phyloP scores from a whole-genome alignment of 176 grass and related monocot species.

The Avena eriantha region DNA sequence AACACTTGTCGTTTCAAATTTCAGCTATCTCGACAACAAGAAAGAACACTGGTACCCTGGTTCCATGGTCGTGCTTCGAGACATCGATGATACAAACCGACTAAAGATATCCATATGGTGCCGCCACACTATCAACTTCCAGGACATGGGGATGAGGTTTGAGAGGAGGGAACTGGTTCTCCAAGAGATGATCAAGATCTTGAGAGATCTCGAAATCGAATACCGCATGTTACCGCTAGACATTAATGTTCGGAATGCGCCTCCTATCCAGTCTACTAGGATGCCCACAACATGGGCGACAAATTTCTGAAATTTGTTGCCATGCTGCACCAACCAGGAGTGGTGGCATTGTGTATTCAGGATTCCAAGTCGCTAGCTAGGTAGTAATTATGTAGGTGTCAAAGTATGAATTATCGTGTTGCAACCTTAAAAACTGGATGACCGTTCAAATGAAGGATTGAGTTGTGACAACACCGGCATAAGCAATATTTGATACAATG shows the following conservation, averaged over 20 bases:
- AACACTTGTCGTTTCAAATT: not conserved
- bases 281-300: slow-evolving; percentile 74
- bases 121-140: slow-evolving; percentile 90
- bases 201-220: slow-evolving; percentile 84
- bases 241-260: slow-evolving; percentile 73
- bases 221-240: slow-evolving; percentile 84
- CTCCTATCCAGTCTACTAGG: slow-evolving; percentile 52
- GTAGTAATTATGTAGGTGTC: not conserved
- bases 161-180: slow-evolving; percentile 82
- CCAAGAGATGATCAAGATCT: slow-evolving; percentile 84
- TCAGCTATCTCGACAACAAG: slow-evolving; percentile 88
- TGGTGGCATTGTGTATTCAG: not conserved
- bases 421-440: not conserved
- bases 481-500: too few species aligned
- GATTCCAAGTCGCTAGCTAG: not conserved
- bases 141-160: slow-evolving; percentile 77
- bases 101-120: slow-evolving; percentile 83
- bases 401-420: not conserved
- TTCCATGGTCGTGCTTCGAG: slow-evolving; percentile 72
- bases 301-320: slow-evolving; percentile 8
- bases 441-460: too few species aligned
- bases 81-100: slow-evolving; percentile 81
- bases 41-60: slow-evolving; percentile 96
- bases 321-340: not conserved
- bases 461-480: too few species aligned